Percentiles rank a stretch among this genome's conserved stretches.
phyloP scores from a whole-genome alignment of 129 eudicot genomes.

The Daucus carota region DNA sequence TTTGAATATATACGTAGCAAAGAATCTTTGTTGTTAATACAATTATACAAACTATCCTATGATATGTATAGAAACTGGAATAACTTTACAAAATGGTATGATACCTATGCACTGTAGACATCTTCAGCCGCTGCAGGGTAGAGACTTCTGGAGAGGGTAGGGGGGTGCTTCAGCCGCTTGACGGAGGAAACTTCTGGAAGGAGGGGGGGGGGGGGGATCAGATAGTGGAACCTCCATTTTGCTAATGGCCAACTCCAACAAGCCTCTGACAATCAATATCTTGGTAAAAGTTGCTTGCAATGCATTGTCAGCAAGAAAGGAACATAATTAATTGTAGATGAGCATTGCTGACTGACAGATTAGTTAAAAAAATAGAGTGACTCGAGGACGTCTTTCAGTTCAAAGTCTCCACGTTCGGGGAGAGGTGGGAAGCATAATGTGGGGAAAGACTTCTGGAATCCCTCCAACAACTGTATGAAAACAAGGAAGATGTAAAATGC shows the following conservation, averaged over 20 bases:
- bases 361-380: conserved; percentile 91
- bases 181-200: too few species aligned
- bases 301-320: background rate
- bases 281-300: background rate
- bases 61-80: background rate
- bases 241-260: background rate
- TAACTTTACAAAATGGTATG: background rate
- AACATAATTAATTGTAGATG: background rate
- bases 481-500: background rate
- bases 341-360: conserved; percentile 8
- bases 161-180: too few species aligned
- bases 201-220: background rate
- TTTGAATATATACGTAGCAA: background rate
- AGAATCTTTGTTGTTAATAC: background rate
- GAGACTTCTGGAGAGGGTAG: too few species aligned
- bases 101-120: background rate
- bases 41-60: background rate
- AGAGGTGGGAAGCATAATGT: conserved; percentile 65
- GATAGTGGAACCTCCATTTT: background rate
- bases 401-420: conserved; percentile 91
- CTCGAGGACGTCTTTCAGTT: conserved; percentile 63
- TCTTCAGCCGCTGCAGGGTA: background rate
- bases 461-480: conserved; percentile 60
- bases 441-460: conserved; percentile 69
- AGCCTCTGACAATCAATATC: conserved; percentile 9